Evolutionary conservation across 2,329 filamentous ascomycete species (phyloP).

Genomic region (Penicillium sclerotigenum): DNA sequence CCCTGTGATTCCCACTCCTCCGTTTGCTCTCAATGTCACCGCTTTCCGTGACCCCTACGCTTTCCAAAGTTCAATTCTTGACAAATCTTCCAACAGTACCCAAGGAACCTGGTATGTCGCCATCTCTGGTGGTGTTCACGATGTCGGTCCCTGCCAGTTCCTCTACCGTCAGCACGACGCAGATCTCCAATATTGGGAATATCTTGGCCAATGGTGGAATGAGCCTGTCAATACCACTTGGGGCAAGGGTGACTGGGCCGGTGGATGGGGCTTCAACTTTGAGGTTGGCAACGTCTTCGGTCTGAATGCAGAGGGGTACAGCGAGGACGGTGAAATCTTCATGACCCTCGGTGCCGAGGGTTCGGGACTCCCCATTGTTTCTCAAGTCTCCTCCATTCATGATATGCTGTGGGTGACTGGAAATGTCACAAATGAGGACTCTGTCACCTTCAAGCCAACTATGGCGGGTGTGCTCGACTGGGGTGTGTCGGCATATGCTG

Average conservation of each 20-base stretch:
- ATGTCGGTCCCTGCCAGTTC: slow-evolving; percentile 14
- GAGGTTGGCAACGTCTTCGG: slow-evolving; percentile 17
- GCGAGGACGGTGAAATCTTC: slow-evolving; percentile 15
- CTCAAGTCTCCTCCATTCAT: slow-evolving; percentile 15
- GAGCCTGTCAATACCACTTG: slow-evolving; percentile 19
- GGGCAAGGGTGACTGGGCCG: slow-evolving; percentile 21
- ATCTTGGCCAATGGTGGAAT: slow-evolving; percentile 21
- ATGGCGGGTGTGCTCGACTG: slow-evolving; percentile 23
- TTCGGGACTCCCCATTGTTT: slow-evolving; percentile 7
- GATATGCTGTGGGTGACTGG: slow-evolving; percentile 21
- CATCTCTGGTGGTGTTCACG: slow-evolving; percentile 20
- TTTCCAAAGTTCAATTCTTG: slow-evolving; percentile 15
- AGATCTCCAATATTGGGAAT: slow-evolving; percentile 20
- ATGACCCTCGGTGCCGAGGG: slow-evolving; percentile 18
- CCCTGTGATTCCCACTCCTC: slow-evolving; percentile 41
- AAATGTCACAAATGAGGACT: slow-evolving; percentile 4
- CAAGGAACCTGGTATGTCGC: slow-evolving; percentile 18
- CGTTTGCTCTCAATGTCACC: slow-evolving; percentile 17
- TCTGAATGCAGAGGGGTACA: slow-evolving; percentile 17
- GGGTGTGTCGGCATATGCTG: slow-evolving; percentile 18
- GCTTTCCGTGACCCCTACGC: slow-evolving; percentile 21
- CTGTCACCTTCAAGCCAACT: slow-evolving; percentile 12
- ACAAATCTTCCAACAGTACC: slow-evolving; percentile 5
- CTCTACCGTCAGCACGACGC: slow-evolving; percentile 18
- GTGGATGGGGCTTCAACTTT: slow-evolving; percentile 21